Conservation (phyloP, 371 early-diverging fungal species). For the Apophysomyces variabilis region DNA sequence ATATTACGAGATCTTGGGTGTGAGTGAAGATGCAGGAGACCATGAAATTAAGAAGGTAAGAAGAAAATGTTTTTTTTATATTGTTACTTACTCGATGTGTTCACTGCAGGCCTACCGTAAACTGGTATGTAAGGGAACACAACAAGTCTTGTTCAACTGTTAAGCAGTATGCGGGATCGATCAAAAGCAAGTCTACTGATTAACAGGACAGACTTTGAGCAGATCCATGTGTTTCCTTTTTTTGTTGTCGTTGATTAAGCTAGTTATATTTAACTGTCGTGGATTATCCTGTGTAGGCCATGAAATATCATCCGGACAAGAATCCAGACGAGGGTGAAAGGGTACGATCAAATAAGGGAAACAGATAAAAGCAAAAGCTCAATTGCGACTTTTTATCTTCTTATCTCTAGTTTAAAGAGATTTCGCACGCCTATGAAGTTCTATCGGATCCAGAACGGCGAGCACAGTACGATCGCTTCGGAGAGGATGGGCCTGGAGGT, state of each 20-base stretch:
- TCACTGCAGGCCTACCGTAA: constrained; percentile 84
- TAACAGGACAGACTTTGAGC: background rate
- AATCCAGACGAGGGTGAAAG: constrained; percentile 51
- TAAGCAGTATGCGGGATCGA: background rate
- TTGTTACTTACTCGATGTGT: background rate
- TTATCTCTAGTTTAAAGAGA: constrained; percentile 85
- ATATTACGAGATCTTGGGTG: constrained; percentile 92
- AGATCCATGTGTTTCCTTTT: background rate
- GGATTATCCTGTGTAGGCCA: constrained; percentile 53
- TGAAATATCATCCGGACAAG: constrained; percentile 96
- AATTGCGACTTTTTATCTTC: background rate
- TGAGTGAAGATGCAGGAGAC: constrained; percentile 79
- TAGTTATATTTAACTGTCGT: background rate
- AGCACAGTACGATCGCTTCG: constrained; percentile 85
- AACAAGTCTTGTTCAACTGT: background rate
- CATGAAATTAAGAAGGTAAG: constrained; percentile 83
- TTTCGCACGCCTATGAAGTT: constrained; percentile 95
- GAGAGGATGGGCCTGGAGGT: constrained; percentile 81
- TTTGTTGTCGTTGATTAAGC: background rate
- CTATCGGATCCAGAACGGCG: constrained; percentile 89
- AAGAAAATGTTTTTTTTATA: background rate
- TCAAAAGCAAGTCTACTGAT: too few species aligned
- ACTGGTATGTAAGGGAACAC: constrained; percentile 48
- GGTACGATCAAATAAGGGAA: constrained; percentile 20
- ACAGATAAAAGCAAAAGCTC: background rate